Percentiles rank a stretch among this genome's conserved stretches.
These are phyloP conservation scores for Leishmania tropica DNA, from an alignment of 208 protist genomes.

Conservation along the genomic window DNA sequence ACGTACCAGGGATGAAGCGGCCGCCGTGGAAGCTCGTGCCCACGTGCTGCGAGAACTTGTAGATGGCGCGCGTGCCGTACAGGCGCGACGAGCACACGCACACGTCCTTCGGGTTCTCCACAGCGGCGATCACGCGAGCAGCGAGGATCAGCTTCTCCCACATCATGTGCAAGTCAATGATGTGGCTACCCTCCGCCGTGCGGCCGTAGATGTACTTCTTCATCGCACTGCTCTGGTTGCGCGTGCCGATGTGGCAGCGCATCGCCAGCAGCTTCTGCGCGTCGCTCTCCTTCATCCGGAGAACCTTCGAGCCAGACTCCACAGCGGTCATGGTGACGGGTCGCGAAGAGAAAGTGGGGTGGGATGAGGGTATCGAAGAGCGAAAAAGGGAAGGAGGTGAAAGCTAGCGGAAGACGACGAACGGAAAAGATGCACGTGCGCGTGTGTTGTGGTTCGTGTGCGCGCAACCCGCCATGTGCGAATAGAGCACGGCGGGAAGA, in stretches of 20 bases:
- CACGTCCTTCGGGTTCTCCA: constrained; percentile 99
- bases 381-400: neutral
- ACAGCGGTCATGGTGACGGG: constrained; percentile 61
- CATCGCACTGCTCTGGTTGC: constrained; percentile 95
- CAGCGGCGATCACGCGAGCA: constrained; percentile 97
- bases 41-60: constrained; percentile 98
- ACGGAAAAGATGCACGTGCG: neutral
- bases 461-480: neutral
- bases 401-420: neutral
- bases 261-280: constrained; percentile 97
- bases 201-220: constrained; percentile 95
- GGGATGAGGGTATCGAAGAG: neutral
- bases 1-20: constrained; percentile 98
- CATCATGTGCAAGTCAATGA: constrained; percentile 98
- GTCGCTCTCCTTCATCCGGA: constrained; percentile 91
- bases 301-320: constrained; percentile 74
- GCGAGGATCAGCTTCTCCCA: constrained; percentile 99
- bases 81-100: constrained; percentile 95
- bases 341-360: neutral
- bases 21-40: constrained; percentile 92
- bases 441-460: neutral
- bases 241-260: constrained; percentile 96
- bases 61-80: constrained; percentile 96
- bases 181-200: constrained; percentile 91
- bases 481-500: neutral